Evolutionary conservation across 345 rosid species (phyloP), one percentile per base, ranked within the genome.

Genomic region (Combretum micranthum): DNA sequence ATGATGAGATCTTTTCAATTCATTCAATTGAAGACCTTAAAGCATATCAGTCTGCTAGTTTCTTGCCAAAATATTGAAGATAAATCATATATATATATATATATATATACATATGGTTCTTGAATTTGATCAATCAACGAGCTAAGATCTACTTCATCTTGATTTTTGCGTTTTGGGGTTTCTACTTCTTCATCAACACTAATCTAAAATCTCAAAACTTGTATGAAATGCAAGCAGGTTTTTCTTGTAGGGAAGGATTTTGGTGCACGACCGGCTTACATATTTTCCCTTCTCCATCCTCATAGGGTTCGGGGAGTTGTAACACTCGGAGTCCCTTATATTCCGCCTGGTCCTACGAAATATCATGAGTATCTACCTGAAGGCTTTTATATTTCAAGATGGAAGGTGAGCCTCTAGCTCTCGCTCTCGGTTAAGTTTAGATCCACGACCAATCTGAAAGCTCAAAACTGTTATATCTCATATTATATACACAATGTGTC

Each of bases 211-310:
- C 19, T 50, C 0, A 6, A 45, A 14, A 19, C 13, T 47, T 59
- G 25, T 18, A 44, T 45, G 44, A 13, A 6, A 25, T 14, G 47
- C 47, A 49, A 15, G 18, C 61, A 80, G 90, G 86, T 73, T 21
- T 80, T 72, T 62, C 54, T 84, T 39, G 67, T 81, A 12, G 85
- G 64, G 0, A 84, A 81, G 63, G 86, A 81, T 64, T 81, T 65
- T 42, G 87, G 86, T 59, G 73, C 57, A 16, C 15, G 59, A 52
- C 49, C 71, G 12, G 86, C 81, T 6, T 84, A 73, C 62, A 13
- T 50, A n/a, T 55, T 84, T 50, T 65, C 83, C 20, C 64, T 77
- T 42, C 58, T 71, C 44, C 77, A 84, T 20, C 80, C 78, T 0
- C 78, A 73, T 12, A 73, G 86, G 55, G 70, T 79, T 7, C 46